Percentiles rank a stretch among this genome's conserved stretches.
These are phyloP conservation scores for Claviceps monticola DNA, from an alignment of 2,329 filamentous ascomycete species.

Conservation along the genomic window DNA sequence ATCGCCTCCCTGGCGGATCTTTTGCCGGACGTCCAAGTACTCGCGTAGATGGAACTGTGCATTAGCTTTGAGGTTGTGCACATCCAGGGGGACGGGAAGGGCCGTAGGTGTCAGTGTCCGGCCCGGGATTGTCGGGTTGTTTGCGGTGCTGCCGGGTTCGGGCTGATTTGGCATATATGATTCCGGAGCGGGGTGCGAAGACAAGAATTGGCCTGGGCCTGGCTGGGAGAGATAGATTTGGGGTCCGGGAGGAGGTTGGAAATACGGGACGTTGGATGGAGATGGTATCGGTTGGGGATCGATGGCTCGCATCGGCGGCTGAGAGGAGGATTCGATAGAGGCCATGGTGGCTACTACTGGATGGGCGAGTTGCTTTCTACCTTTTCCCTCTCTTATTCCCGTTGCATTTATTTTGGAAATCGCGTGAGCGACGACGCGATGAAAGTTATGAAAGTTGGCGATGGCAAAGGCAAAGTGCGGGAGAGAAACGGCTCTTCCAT, in stretches of 20 bases:
- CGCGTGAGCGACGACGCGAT: too few species aligned
- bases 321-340: slow-evolving; percentile 3
- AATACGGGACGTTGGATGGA: slow-evolving; percentile 7
- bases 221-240: background rate
- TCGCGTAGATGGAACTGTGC: slow-evolving; percentile 24
- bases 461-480: too few species aligned
- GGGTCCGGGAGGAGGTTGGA: slow-evolving; percentile 4
- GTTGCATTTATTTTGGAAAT: background rate
- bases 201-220: slow-evolving; percentile 1
- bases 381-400: background rate
- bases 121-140: slow-evolving; percentile 9
- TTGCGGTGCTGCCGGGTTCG: slow-evolving; percentile 8
- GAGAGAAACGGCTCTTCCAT: too few species aligned
- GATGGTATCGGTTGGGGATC: slow-evolving; percentile 16
- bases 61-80: slow-evolving; percentile 17
- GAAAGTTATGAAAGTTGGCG: too few species aligned
- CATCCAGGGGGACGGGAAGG: slow-evolving; percentile 13
- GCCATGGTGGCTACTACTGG: background rate
- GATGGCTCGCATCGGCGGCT: slow-evolving; percentile 13
- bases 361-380: too few species aligned
- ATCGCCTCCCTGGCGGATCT: slow-evolving; percentile 15
- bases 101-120: slow-evolving; percentile 10
- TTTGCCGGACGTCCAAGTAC: slow-evolving; percentile 19
- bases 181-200: slow-evolving; percentile 10
- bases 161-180: slow-evolving; percentile 12